Conservation (phyloP, 768 basidiomycete genomes). For the Cyclocybe aegerita region DNA sequence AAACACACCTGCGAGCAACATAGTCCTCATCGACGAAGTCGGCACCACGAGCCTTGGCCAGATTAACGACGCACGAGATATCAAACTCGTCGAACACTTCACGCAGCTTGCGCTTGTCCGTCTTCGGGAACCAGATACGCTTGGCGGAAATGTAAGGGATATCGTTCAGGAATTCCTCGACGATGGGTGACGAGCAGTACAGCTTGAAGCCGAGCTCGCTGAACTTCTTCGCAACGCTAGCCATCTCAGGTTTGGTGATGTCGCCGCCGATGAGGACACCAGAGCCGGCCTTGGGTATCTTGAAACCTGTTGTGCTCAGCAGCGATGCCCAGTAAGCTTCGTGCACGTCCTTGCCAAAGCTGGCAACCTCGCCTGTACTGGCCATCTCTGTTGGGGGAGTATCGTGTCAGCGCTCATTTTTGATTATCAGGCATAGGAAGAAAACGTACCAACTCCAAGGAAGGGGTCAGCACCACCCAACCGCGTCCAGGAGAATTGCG, state of each 20-base stretch:
- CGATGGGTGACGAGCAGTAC: conserved; percentile 78
- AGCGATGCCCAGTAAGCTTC: conserved; percentile 97
- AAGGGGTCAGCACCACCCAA: conserved; percentile 95
- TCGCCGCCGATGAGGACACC: conserved; percentile 96
- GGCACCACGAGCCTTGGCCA: conserved; percentile 76
- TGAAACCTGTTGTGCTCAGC: conserved; percentile 96
- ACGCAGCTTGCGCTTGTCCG: conserved; percentile 93
- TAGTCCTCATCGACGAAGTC: conserved; percentile 91
- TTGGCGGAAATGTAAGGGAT: conserved; percentile 78
- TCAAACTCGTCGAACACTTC: conserved; percentile 94
- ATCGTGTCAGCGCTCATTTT: conserved; percentile 6
- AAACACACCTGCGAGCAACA: conserved; percentile 80
- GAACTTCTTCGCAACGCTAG: conserved; percentile 74
- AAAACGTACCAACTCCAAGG: conserved; percentile 82
- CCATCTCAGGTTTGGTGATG: conserved; percentile 83
- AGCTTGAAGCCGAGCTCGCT: conserved; percentile 92
- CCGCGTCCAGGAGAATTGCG: conserved; percentile 98
- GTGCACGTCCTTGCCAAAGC: conserved; percentile 89
- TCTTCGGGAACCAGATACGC: conserved; percentile 94
- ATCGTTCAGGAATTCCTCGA: conserved; percentile 80
- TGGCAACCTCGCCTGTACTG: conserved; percentile 95
- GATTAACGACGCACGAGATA: conserved; percentile 92
- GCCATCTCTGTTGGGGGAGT: conserved; percentile 76
- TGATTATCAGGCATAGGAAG: not conserved
- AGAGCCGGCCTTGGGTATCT: conserved; percentile 77